Evolutionary conservation across 768 basidiomycete species (phyloP), one percentile per base, ranked within the genome.

Genomic region (Serpula lacrymans): DNA sequence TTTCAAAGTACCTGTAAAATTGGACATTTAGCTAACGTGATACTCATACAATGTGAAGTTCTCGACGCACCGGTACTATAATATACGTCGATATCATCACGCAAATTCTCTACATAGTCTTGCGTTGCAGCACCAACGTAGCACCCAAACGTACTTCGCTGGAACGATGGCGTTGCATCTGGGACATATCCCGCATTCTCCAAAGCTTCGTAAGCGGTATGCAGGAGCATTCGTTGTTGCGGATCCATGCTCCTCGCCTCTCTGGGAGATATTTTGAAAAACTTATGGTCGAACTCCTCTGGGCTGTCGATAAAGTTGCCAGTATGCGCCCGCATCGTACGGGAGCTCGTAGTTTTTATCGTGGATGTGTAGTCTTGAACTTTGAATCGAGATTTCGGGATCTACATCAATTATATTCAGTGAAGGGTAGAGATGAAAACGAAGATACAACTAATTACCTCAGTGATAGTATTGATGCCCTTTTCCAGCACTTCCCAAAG

Each of bases 171-270:
- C 0, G 79, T 80, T 2, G 74, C 66, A 36, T 75, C 61, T 1
- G 84, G 82, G 11, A 83, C 75, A 51, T 82, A 87, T 1, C 85
- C 86, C 4, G 84, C 72, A 45, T 78, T 70, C 53, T 87, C 84
- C 4, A 88, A 65, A 0, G 85, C 85, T 42, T 82, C 72, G 39
- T 84, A 75, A 4, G 80, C 81, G 3, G 75, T 70, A 27, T 82
- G 82, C 12, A 88, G 68, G 4, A 88, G 63, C 24, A 88, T 49
- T 4, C 85, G 73, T 47, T 86, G 84, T 48, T 87, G 84, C 6
- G 86, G 84, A 51, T 87, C 82, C 83, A 87, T 87, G 55, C 68
- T 77, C 45, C 64, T 75, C 11, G 86, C 84, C 58, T 88, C 85
- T 5, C 85, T 74, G 2, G 86, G 84, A 28, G 78, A 83, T 32